Evolutionary conservation across 2,329 filamentous ascomycete genomes (phyloP), one percentile per base, ranked within the genome.

Genomic region (Ophiostoma ulmi): DNA sequence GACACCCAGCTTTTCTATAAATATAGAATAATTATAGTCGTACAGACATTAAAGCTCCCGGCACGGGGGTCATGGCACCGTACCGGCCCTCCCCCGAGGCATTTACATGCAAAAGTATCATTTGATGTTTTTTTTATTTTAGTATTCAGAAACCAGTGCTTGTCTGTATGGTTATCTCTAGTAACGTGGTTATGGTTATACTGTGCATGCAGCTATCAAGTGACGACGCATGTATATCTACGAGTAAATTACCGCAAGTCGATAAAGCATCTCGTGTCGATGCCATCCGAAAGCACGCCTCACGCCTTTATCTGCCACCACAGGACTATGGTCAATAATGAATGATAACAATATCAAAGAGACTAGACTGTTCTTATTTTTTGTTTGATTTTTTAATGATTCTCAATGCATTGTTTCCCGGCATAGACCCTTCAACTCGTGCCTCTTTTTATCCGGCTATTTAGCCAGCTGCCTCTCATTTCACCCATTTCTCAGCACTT

Each of bases 401-500:
- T 39, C 1, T 10, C 38, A 39, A 48, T n/a, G 2, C 17, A 20
- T 17, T 48, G 20, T 7, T n/a, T 39, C n/a, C 31, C 7, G 31
- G 52, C 52, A 26, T 58, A 22, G 22, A n/a, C 44, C 44, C 44
- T 22, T 55, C 14, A 14, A 31, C 58, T 17, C 58, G 20, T 36
- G 26, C 14, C n/a, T 20, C 58, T 36, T 65, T 65, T 65, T 65
- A 65, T 65, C 63, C 63, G 63, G 63, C 13, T 17, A 65, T 52
- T 26, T 69, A 58, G 17, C 61, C 61, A 55, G 67, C 58, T 31
- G 22, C 39, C 39, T 67, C 63, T 67, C 48, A 22, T 55, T 67
- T 65, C 48, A 13, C 52, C 22, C 52, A 58, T 58, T 58, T 58
- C 52, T 58, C n/a, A 66, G 65, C 58, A 71, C 70, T 71, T 52